A percentile compares a stretch with the other conserved stretches of the same genome.
Evolutionary conservation across 2,329 filamentous ascomycete species (phyloP).

Genomic region (Raffaelea ambrosiae): DNA sequence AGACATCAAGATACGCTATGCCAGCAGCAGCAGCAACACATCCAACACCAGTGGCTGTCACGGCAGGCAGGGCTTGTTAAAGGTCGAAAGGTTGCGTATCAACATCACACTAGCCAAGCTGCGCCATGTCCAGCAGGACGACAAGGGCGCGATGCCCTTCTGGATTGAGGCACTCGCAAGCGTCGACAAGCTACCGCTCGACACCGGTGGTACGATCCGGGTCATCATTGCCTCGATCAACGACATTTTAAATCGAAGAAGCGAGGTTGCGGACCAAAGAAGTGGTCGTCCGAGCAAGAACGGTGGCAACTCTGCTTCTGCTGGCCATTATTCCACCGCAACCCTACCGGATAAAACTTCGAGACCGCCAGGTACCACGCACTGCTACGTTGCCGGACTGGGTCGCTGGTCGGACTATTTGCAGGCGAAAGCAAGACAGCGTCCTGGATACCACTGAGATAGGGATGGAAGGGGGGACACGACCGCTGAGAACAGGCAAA

Average conservation of each 20-base stretch:
- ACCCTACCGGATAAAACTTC: no score
- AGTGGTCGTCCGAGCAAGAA: no score
- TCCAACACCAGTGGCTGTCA: no score
- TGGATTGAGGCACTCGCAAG: not conserved
- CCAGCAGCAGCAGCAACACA: not conserved
- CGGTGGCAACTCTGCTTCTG: no score
- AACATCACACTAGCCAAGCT: not conserved
- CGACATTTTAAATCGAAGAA: not conserved
- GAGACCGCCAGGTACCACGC: no score
- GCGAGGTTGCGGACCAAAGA: not conserved
- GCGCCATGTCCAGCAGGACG: not conserved
- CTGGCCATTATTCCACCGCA: no score
- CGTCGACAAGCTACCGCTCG: not conserved
- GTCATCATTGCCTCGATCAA: not conserved
- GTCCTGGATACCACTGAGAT: no score
- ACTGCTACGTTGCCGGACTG: no score
- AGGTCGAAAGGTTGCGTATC: not conserved
- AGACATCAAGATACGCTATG: not conserved
- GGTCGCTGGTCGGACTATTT: no score
- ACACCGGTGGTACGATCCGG: not conserved
- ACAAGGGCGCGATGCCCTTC: not conserved
- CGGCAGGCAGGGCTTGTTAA: not conserved
- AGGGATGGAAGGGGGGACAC: no score
- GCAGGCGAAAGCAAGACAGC: no score
- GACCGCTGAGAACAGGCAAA: no score